Conservation (phyloP, 768 basidiomycete species). For the Leccinum rimulosum region DNA sequence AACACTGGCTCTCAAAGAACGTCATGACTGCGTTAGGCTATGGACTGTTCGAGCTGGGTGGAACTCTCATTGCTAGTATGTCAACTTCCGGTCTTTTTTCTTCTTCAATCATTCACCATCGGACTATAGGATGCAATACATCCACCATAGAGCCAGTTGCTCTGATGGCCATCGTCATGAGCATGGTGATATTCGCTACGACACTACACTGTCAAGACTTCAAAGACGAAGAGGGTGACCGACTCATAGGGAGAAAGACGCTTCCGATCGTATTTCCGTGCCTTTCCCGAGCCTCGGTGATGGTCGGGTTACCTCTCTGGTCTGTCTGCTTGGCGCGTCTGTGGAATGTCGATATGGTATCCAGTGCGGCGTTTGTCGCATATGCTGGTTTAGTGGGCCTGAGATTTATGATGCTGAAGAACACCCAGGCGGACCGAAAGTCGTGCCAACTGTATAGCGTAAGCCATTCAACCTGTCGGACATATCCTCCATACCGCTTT, state of each 20-base stretch:
- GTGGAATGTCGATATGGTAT: slow-evolving; percentile 29
- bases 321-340: slow-evolving; percentile 27
- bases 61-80: slow-evolving; percentile 37
- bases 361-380: slow-evolving; percentile 24
- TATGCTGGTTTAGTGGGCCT: slow-evolving; percentile 26
- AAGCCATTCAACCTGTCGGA: slow-evolving; percentile 3
- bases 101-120: slow-evolving; percentile 4
- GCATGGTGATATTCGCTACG: slow-evolving; percentile 34
- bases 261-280: slow-evolving; percentile 44
- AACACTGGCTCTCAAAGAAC: slow-evolving; percentile 36
- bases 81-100: neutral
- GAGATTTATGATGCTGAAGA: slow-evolving; percentile 25
- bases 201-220: slow-evolving; percentile 37
- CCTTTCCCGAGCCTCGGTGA: slow-evolving; percentile 24
- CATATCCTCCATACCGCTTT: neutral
- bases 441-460: slow-evolving; percentile 34
- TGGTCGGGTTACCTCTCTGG: slow-evolving; percentile 30
- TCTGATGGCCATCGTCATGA: slow-evolving; percentile 31
- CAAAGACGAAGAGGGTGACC: slow-evolving; percentile 44
- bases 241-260: slow-evolving; percentile 37
- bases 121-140: slow-evolving; percentile 23
- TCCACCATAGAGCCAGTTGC: slow-evolving; percentile 23
- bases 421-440: slow-evolving; percentile 22
- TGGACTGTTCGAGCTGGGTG: slow-evolving; percentile 38
- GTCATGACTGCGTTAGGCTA: slow-evolving; percentile 36